Evolutionary conservation across 2,329 filamentous ascomycete species (phyloP), one percentile per base, ranked within the genome.

Genomic region (Penicillium decumbens): DNA sequence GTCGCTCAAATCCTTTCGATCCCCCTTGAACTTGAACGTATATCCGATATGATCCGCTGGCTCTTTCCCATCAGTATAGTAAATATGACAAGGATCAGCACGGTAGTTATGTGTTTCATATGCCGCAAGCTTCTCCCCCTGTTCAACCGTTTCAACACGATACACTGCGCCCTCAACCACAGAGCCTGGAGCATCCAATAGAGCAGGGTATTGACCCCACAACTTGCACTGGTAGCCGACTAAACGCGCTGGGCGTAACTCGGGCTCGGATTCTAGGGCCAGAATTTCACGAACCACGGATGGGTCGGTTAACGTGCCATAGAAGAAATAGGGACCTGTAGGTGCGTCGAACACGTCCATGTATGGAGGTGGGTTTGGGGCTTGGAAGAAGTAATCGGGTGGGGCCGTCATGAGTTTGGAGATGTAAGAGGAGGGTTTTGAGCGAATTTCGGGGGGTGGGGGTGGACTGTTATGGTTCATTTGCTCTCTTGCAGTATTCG

Each of bases 311-410:
- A 72, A 51, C 1, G 68, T 67, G 30, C 67, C 68, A 47, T 72
- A 70, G 56, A 72, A 68, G 55, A 72, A 72, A 47, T 67, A 71
- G 3, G 58, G 55, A 0, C 59, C 60, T 2, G 51, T 58, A 1
- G 53, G 60, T 28, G 60, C 44, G 10, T n/a, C 28, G 23, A 41
- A 41, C 20, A 30, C 15, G 28, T 42, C 43, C 7, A 6, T 12
- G 18, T 35, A 2, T 2, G 37, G 42, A n/a, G 32, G 42, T 30
- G 38, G 41, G 2, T 18, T 45, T 28, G 24, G 23, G 2, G 47
- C 12, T 46, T 41, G 29, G 43, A 45, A 50, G 43, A 43, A 51
- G 38, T 47, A 32, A 7, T n/a, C 33, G n/a, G 27, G 25, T 23
- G 46, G 33, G 18, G 28, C 40, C 37, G 43, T 13, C 15, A 13